Base-by-base conservation (phyloP, 768 basidiomycete species). In the Pleurotus djamor region DNA sequence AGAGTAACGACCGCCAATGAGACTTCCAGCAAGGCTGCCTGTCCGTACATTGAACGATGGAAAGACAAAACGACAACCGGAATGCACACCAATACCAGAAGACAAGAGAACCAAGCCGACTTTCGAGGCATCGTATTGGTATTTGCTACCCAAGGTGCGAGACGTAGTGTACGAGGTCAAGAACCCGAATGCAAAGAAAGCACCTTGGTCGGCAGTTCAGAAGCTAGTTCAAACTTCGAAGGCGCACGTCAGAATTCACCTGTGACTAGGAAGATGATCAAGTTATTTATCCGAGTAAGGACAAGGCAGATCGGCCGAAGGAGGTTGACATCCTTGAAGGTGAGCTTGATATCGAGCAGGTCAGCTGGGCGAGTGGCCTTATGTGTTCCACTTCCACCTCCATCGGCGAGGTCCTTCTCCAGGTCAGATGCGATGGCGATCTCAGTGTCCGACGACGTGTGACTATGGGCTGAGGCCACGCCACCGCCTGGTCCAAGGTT, bases 91-190 rank as follows among this genome's bases (percentile, higher is more conserved):
- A 13, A 82, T 62, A 48, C 94, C 94, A 64, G 85, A 90, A 0
- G 88, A 72, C 6, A 97, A 80, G 4, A 94, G 81, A 9, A 93
- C 84, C 32, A 94, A 70, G 3, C 94, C 94, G 50, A 90, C 84
- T 47, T 84, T 76, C 4, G 95, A 74, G 0, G 94, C 76, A 48
- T 83, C 75, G 69, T 88, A 94, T 32, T 78, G 67, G 65, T 96
- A 96, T 2, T 77, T 71, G 33, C 72, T 68, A 6, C 76, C 80
- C 9, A 96, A 78, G 0, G 90, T 92, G 59, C 89, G 80, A 7
- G 91, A 80, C 13, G 85, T 84, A 0, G 91, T 91, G 68, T 93
- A 96, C 2, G 83, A 74, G 38, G 95, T 78, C 47, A 83, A 77
- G 69, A 89, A 94, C 41, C 77, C 82, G 54, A 86, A 87, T 0